phyloP scores from a whole-genome alignment of 2,329 filamentous ascomycete species.

The Aspergillus fischeri region DNA sequence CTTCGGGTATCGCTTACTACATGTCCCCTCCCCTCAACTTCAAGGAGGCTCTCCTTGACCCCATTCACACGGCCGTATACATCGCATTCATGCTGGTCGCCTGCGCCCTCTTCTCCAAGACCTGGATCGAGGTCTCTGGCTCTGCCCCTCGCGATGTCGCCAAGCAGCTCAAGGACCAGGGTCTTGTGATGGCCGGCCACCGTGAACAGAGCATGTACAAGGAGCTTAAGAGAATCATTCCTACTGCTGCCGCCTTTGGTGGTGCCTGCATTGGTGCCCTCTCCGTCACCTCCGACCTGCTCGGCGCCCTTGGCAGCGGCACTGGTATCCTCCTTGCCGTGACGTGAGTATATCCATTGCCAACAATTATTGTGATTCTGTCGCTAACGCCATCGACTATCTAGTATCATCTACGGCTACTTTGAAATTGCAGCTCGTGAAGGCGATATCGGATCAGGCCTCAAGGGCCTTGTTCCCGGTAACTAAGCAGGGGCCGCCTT shows the following conservation, averaged over 20 bases:
- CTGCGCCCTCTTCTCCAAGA: constrained; percentile 99
- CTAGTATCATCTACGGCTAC: constrained; percentile 96
- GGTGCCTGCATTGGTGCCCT: constrained; percentile 98
- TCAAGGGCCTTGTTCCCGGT: constrained; percentile 61
- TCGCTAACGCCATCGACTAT: constrained; percentile 27
- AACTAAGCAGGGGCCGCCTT: constrained; percentile 33
- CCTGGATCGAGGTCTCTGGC: constrained; percentile 99
- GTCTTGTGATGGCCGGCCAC: constrained; percentile 98
- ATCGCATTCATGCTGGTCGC: constrained; percentile 97
- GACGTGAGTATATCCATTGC: constrained; percentile 64
- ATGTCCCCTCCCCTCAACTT: constrained; percentile 99
- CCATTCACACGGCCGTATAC: constrained; percentile 93
- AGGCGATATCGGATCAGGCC: constrained; percentile 76
- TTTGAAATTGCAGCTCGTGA: constrained; percentile 99
- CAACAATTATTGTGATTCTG: not conserved
- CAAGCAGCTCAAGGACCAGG: constrained; percentile 99
- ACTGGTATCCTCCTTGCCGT: constrained; percentile 98
- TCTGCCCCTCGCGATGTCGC: constrained; percentile 96
- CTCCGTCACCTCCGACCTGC: constrained; percentile 89
- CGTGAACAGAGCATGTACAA: constrained; percentile 99
- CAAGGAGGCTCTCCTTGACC: constrained; percentile 93
- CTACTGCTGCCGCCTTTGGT: constrained; percentile 94
- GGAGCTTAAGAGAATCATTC: constrained; percentile 98
- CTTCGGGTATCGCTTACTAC: constrained; percentile 96
- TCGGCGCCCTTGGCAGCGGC: constrained; percentile 92